Evolutionary conservation across 192 early-diverging fungal genomes (phyloP).

Genomic region (Dispira simplex): DNA sequence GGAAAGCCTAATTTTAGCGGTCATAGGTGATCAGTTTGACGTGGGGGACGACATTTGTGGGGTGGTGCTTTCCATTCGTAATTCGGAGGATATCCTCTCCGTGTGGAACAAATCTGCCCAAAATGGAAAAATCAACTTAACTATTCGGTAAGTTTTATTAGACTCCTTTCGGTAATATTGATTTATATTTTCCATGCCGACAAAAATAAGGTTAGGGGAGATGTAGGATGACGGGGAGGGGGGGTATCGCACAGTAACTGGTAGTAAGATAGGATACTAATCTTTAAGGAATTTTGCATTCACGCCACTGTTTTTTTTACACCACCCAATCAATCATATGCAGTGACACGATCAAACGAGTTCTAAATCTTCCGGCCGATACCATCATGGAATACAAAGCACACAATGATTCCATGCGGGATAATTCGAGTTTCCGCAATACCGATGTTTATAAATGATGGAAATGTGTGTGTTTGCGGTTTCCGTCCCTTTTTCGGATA

Average conservation of each 20-base stretch:
- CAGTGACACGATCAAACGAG: constrained; percentile 76
- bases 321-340: too few species aligned
- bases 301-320: too few species aligned
- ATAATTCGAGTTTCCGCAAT: constrained; percentile 75
- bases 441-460: constrained; percentile 46
- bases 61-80: constrained; percentile 81
- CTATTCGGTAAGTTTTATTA: constrained; percentile 44
- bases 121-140: constrained; percentile 64
- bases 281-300: too few species aligned
- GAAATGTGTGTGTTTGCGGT: too few species aligned
- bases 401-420: constrained; percentile 73
- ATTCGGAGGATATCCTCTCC: constrained; percentile 86
- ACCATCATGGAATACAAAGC: constrained; percentile 93
- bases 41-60: constrained; percentile 84
- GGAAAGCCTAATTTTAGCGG: constrained; percentile 73
- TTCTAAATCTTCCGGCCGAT: constrained; percentile 71
- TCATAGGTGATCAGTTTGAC: constrained; percentile 84
- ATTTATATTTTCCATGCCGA: too few species aligned
- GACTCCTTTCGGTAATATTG: too few species aligned
- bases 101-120: constrained; percentile 86
- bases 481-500: too few species aligned
- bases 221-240: too few species aligned
- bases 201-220: too few species aligned
- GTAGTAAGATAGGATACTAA: too few species aligned
- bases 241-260: too few species aligned